Evolutionary conservation across 163 green algal species (phyloP).

Genomic region (Smithsoniella earleae): DNA sequence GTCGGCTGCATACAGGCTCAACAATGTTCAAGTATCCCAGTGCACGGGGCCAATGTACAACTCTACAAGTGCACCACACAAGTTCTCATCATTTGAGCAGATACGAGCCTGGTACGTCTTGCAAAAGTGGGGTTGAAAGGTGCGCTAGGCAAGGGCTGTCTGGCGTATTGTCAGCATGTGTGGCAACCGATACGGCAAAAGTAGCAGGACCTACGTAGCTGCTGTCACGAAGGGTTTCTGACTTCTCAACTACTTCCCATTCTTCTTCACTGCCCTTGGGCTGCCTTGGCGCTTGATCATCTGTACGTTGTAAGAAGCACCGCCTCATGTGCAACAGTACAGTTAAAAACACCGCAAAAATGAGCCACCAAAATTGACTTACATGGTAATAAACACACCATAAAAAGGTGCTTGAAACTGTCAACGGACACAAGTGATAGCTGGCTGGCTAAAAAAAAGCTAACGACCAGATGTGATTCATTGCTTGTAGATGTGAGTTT

Average conservation of each 20-base stretch:
- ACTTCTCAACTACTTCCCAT: conserved; percentile 26
- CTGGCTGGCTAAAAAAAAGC: too few species aligned
- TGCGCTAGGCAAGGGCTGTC: background rate
- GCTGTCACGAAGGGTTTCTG: conserved; percentile 8
- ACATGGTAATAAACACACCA: too few species aligned
- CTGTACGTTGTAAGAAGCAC: conserved; percentile 10
- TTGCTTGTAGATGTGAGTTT: too few species aligned
- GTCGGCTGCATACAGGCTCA: background rate
- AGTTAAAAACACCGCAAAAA: background rate
- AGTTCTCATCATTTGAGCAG: too few species aligned
- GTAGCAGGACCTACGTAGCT: conserved; percentile 27
- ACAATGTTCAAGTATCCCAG: background rate
- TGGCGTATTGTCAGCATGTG: background rate
- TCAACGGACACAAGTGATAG: too few species aligned
- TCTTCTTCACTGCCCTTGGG: conserved; percentile 14
- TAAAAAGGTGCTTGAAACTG: too few species aligned
- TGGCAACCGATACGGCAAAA: background rate
- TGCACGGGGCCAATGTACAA: background rate
- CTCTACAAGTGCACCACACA: too few species aligned
- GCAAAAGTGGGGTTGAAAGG: too few species aligned
- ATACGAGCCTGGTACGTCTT: too few species aligned
- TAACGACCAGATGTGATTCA: too few species aligned
- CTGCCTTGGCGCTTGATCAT: background rate
- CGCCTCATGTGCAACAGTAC: background rate
- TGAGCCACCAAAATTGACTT: too few species aligned